Conservation (phyloP, 495 filamentous ascomycete species). For the Hyaloscypha variabilis region DNA sequence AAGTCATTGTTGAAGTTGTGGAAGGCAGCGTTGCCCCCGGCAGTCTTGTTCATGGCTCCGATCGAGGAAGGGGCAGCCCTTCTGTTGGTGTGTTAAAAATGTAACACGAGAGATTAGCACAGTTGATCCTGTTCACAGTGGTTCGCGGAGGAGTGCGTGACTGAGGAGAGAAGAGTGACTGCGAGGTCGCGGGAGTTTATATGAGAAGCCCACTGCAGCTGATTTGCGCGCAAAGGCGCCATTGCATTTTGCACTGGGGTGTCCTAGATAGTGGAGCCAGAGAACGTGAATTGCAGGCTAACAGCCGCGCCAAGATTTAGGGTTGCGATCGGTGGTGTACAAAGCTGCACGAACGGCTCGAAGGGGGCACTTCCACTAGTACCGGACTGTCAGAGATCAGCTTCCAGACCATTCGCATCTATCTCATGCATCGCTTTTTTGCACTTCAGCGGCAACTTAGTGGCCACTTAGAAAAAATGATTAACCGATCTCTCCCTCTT, state of each 20-base stretch:
- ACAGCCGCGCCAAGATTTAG: background rate
- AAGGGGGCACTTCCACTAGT: background rate
- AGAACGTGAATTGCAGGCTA: background rate
- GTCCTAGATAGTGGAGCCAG: background rate
- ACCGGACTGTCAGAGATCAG: background rate
- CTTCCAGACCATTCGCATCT: background rate
- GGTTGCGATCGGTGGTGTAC: background rate
- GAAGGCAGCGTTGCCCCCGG: slow-evolving; percentile 68
- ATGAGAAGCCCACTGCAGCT: background rate
- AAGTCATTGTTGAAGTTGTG: slow-evolving; percentile 69
- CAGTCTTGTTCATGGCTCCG: slow-evolving; percentile 43
- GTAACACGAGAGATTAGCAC: background rate
- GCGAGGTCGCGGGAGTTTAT: slow-evolving; percentile 6
- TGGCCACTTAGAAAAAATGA: background rate
- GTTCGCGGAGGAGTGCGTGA: background rate
- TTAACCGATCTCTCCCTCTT: background rate
- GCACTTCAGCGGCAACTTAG: background rate
- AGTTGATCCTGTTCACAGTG: background rate
- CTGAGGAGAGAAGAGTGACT: slow-evolving; percentile 6
- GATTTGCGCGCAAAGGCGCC: background rate
- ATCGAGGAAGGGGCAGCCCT: slow-evolving; percentile 20
- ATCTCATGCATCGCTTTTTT: background rate
- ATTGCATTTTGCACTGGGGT: background rate
- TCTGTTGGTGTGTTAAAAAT: background rate
- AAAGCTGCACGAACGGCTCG: background rate